Evolutionary conservation across 1,139 yeast genomes (phyloP), one percentile per base, ranked within the genome.

Genomic region (Suhomyces kunorum): DNA sequence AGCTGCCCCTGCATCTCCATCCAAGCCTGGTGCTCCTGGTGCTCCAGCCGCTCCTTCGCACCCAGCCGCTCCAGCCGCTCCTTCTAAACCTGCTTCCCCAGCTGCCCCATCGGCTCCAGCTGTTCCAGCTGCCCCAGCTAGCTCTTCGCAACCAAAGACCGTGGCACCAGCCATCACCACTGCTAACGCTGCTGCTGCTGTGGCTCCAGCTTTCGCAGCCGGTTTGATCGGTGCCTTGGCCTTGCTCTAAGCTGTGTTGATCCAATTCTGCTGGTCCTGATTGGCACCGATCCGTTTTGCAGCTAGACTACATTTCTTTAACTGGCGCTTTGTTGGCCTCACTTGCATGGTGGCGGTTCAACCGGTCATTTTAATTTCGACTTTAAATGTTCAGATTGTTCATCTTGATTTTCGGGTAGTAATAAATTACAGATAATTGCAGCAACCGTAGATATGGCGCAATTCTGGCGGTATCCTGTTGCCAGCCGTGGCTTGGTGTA

Each of bases 221-320:
- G 51, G 54, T 42, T 35, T 52, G 36, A 42, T 49, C 33, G 54
- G 55, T 44, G 45, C 46, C 33, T 45, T 48, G 38, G 52, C 55
- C 36, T 46, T 46, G 44, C 44, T 45, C 38, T 48, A 49, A 47
- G 39, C 11, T 20, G 11, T n/a, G n/a, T n/a, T n/a, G n/a, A n/a
- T n/a, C n/a, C n/a, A n/a, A n/a, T n/a, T n/a, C 16, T 14, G 16
- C 30, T 23, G 14, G 8, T 22, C 19, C 19, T 33, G 32, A 26
- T 29, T 24, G 29, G 29, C 16, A 13, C 14, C 29, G 30, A 17
- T 5, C 8, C 14, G 4, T 11, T 28, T 18, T 18, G 13, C 23
- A 28, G 9, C 18, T 17, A 22, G 34, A 26, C n/a, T 28, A 30
- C 31, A 36, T 17, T 16, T 31, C 32, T 30, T 33, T 32, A 25